A percentile compares a stretch with the other conserved stretches of the same genome.
Conservation (phyloP, 1,139 yeast genomes). For the Taphrina confusa region DNA sequence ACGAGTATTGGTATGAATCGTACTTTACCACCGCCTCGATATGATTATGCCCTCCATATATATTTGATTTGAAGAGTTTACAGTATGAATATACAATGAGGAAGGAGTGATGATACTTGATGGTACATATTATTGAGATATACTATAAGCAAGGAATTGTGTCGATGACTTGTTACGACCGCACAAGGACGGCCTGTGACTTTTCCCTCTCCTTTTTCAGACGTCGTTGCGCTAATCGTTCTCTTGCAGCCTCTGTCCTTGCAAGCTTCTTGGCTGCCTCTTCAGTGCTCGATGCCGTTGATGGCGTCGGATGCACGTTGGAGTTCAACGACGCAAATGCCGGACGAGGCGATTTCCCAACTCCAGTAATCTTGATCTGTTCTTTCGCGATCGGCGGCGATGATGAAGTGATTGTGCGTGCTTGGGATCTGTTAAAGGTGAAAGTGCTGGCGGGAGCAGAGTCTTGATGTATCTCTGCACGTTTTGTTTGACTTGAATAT, state of each 20-base stretch:
- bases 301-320: not conserved
- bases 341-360: not conserved
- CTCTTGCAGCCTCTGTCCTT: slow-evolving; percentile 14
- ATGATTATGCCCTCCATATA: too few relatives aligned
- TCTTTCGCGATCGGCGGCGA: not conserved
- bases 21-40: slow-evolving; percentile 40
- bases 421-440: not conserved
- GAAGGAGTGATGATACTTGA: too few relatives aligned
- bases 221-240: slow-evolving; percentile 1
- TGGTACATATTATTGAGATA: too few relatives aligned
- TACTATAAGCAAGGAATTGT: too few relatives aligned
- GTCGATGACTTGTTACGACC: too few relatives aligned
- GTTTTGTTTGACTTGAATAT: not conserved
- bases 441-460: not conserved
- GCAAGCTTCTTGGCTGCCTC: not conserved
- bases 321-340: slow-evolving; percentile 1
- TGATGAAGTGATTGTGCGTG: not conserved
- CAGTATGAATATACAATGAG: too few relatives aligned
- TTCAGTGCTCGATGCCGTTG: not conserved
- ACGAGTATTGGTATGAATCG: slow-evolving; percentile 48
- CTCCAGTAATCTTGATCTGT: not conserved
- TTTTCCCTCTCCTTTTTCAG: not conserved
- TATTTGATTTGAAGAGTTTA: too few relatives aligned
- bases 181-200: not conserved
- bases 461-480: not conserved